Evolutionary conservation across 768 basidiomycete genomes (phyloP), one percentile per base, ranked within the genome.

Genomic region (Amanita polypyramis): DNA sequence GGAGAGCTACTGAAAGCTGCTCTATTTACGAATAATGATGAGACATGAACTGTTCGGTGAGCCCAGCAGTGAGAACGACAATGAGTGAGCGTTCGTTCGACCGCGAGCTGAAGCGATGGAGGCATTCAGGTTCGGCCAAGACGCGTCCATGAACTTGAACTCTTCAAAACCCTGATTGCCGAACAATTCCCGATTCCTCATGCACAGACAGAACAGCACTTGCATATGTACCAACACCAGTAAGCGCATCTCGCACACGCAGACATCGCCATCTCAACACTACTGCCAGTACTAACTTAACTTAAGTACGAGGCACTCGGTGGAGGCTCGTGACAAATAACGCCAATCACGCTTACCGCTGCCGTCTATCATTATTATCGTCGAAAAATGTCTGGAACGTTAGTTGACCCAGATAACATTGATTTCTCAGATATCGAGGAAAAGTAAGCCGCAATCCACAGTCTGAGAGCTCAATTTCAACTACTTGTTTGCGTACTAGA

Each of bases 371-470:
- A 29, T 17, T 32, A 32, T 23, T 19, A 11, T 20, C 27, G 5
- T 37, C 14, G 39, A 44, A 68, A 67, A 63, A 70, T 80, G 79
- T 62, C 76, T 51, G 62, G 66, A 55, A 55, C 69, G 35, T 69
- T 66, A 45, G 52, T 56, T 43, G 59, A 65, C 54, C 76, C 77
- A 51, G 80, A 85, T 41, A 79, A 76, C 47, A 88, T 91, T 57
- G 90, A 93, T 63, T 93, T 82, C 61, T 77, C 82, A 39, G 90
- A 93, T 61, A 90, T 95, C 54, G 90, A 93, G 62, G 77, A 73
- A 65, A 89, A 87, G 90, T 92, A 54, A 48, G 76, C 62, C 11
- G 15, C 10, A 6, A 20, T 45, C 23, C 9, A 19, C 12, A 5
- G 23, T 39, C 10, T 45, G 14, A 3, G 21, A 41, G 27, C 19